Conservation (phyloP, 2,329 filamentous ascomycete genomes). For the Fusarium chlamydosporum region DNA sequence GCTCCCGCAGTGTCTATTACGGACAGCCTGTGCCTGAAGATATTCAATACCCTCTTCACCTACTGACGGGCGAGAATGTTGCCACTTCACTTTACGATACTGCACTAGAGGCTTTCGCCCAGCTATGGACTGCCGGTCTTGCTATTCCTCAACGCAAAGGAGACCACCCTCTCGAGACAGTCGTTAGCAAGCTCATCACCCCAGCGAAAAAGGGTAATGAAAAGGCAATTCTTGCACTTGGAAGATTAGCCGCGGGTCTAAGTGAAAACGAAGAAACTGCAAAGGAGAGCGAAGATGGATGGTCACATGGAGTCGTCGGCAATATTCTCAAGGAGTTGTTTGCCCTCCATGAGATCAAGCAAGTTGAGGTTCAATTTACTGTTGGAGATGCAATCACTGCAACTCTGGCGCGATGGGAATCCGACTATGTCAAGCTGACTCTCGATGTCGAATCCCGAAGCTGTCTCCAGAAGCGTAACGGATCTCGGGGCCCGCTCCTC, state of each 20-base stretch:
- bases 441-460: slow-evolving; percentile 77
- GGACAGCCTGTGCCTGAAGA: slow-evolving; percentile 51
- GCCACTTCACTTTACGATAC: slow-evolving; percentile 59
- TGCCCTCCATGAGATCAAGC: slow-evolving; percentile 84
- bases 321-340: slow-evolving; percentile 78
- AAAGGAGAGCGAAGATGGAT: slow-evolving; percentile 41
- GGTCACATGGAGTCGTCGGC: slow-evolving; percentile 60
- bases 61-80: slow-evolving; percentile 53
- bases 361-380: slow-evolving; percentile 89
- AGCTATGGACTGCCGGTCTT: slow-evolving; percentile 64
- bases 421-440: slow-evolving; percentile 80
- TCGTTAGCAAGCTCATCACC: slow-evolving; percentile 74
- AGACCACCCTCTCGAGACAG: slow-evolving; percentile 54
- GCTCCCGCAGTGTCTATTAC: slow-evolving; percentile 63
- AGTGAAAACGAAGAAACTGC: slow-evolving; percentile 54
- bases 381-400: slow-evolving; percentile 90
- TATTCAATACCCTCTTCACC: slow-evolving; percentile 50
- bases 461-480: slow-evolving; percentile 54
- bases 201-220: slow-evolving; percentile 86
- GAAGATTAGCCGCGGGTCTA: slow-evolving; percentile 78
- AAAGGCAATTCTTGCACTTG: slow-evolving; percentile 83
- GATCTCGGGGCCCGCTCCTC: slow-evolving; percentile 61
- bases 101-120: slow-evolving; percentile 61
- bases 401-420: slow-evolving; percentile 84
- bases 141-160: slow-evolving; percentile 54